Percentiles rank a stretch among this genome's conserved stretches.
These are phyloP conservation scores for Microbotryum saponariae DNA, from an alignment of 1,284 basidiomycete genomes.

Conservation along the genomic window DNA sequence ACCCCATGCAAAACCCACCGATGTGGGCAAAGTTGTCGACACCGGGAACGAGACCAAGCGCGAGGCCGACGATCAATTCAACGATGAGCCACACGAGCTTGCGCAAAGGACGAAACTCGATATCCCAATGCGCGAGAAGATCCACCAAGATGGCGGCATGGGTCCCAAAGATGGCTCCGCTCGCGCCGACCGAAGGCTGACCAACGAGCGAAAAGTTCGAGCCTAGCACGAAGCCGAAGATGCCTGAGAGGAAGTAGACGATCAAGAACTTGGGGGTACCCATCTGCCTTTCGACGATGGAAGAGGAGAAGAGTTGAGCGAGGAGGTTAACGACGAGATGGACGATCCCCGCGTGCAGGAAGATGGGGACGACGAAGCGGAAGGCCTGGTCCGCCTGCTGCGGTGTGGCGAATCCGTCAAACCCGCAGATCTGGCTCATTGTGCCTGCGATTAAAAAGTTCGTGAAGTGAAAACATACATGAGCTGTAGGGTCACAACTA, in stretches of 20 bases:
- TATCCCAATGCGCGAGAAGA: conserved; percentile 83
- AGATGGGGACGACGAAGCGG: conserved; percentile 54
- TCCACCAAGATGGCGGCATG: conserved; percentile 75
- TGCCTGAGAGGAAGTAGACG: conserved; percentile 32
- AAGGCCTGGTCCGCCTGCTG: conserved; percentile 73
- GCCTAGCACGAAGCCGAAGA: conserved; percentile 53
- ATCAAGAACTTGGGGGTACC: conserved; percentile 35
- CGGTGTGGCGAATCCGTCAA: conserved; percentile 64
- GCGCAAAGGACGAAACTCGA: conserved; percentile 66
- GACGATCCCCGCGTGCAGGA: conserved; percentile 84
- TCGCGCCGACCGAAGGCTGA: conserved; percentile 85
- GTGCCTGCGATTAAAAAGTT: conserved; percentile 57
- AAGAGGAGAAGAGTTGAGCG: conserved; percentile 66
- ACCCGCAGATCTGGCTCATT: conserved; percentile 76
- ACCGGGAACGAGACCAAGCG: conserved; percentile 68
- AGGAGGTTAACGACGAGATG: conserved; percentile 84
- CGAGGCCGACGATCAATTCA: conserved; percentile 76
- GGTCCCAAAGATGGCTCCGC: conserved; percentile 87
- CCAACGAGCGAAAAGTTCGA: conserved; percentile 82
- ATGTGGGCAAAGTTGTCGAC: conserved; percentile 47
- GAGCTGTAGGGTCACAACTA: conserved; percentile 47
- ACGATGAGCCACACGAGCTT: conserved; percentile 74
- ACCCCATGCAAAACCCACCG: conserved; percentile 53
- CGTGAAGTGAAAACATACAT: conserved; percentile 44
- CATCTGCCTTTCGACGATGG: conserved; percentile 73